Conservation (phyloP, 352 stramenopile species). For the Phytopythium vexans region DNA sequence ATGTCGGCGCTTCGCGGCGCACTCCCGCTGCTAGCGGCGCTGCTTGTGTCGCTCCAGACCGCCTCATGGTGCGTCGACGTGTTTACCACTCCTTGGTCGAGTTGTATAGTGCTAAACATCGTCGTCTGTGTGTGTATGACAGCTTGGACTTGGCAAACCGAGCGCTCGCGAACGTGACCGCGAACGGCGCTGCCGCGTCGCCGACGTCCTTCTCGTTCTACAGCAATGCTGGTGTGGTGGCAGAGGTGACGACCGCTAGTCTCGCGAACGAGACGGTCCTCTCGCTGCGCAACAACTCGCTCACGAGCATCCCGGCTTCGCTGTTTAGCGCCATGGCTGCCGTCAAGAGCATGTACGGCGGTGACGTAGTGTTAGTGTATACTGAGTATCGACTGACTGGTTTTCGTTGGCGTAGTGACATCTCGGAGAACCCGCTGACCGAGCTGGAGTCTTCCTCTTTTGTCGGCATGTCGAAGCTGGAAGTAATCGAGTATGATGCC, state of each 20-base stretch:
- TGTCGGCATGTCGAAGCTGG: slow-evolving; percentile 30
- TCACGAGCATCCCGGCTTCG: slow-evolving; percentile 30
- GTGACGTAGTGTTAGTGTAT: no score
- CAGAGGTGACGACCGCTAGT: slow-evolving; percentile 13
- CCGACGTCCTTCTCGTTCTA: slow-evolving; percentile 28
- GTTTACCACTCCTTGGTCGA: slow-evolving; percentile 2
- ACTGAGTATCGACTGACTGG: no score
- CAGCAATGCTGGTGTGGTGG: slow-evolving; percentile 9
- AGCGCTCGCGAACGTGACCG: slow-evolving; percentile 34
- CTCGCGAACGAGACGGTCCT: slow-evolving; percentile 29
- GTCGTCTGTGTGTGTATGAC: not conserved
- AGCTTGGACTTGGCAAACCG: slow-evolving; percentile 37
- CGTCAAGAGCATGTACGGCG: slow-evolving; percentile 28
- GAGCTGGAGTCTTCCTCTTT: slow-evolving; percentile 47
- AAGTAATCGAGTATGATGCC: slow-evolving; percentile 36
- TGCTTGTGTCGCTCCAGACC: not conserved
- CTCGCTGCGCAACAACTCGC: slow-evolving; percentile 48
- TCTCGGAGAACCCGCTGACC: slow-evolving; percentile 60
- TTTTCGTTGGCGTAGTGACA: slow-evolving; percentile 22
- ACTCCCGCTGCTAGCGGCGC: not conserved
- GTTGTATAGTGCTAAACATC: not conserved
- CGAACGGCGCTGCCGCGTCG: slow-evolving; percentile 3
- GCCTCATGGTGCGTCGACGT: not conserved
- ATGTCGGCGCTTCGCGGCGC: slow-evolving; percentile 1
- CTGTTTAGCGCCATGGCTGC: slow-evolving; percentile 44